Evolutionary conservation across 2,329 filamentous ascomycete species (phyloP), one percentile per base, ranked within the genome.

Genomic region (Hymenoscyphus infarciens): DNA sequence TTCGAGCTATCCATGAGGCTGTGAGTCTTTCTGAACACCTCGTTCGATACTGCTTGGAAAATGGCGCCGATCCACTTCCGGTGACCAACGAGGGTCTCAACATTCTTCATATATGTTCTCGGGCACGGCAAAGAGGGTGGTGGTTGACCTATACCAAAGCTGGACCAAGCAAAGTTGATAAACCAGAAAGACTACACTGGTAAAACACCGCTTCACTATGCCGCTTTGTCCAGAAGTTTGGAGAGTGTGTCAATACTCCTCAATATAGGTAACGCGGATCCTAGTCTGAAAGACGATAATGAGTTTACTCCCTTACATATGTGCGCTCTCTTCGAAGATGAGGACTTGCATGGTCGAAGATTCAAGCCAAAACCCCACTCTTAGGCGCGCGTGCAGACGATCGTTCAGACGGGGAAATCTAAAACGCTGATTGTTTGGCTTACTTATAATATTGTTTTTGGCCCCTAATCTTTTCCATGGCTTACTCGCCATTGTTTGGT

Each of bases 181-280:
- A 60, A 67, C 52, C n/a, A 58, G 1, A 25, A 27, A 39, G 63
- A 66, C 13, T 52, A 31, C 22, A 13, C 53, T 15, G 61, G 61
- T 1, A 57, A 56, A 39, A 67, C 66, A 22, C 57, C 66, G 8
- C 61, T 67, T 22, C 64, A 64, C 57, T 59, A 64, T 27, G 61
- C 60, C 19, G 54, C 33, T 27, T 39, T 55, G 39, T 67, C 65
- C 19, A 63, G 65, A 35, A 56, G 64, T 15, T 25, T 55, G 8
- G 66, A 64, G 54, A 62, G 52, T 39, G 66, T 66, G 15, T 19
- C 56, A n/a, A 56, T 64, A 8, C 53, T 67, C 11, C 29, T 64
- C 11, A 42, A 63, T 8, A 45, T 57, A 11, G 63, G 63, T 33
- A 16, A 19, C 5, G 63, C 64, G 6, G 58, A 65, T 58, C 42